Evolutionary conservation across 805 yeast species (phyloP).

Genomic region (Candida awuae): DNA sequence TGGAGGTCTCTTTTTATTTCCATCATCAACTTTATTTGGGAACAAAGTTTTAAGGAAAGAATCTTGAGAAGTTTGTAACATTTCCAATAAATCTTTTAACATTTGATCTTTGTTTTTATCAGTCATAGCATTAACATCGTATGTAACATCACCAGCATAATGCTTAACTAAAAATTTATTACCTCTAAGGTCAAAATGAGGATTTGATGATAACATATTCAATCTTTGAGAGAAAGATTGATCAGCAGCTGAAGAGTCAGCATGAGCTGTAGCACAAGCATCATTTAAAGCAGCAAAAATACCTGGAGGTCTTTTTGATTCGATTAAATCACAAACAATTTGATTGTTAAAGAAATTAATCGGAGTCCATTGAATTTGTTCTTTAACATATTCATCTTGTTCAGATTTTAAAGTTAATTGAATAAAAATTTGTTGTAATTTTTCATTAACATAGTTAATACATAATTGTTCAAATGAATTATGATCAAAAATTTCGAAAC

Average conservation of each 20-base stretch:
- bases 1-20: slow-evolving; percentile 76
- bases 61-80: slow-evolving; percentile 66
- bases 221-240: slow-evolving; percentile 91
- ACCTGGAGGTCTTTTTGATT: slow-evolving; percentile 91
- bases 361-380: slow-evolving; percentile 95
- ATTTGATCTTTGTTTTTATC: slow-evolving; percentile 95
- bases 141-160: slow-evolving; percentile 97
- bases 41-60: slow-evolving; percentile 50
- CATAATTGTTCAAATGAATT: slow-evolving; percentile 94
- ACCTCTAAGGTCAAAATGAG: slow-evolving; percentile 83
- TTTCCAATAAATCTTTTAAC: slow-evolving; percentile 77
- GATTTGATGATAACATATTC: slow-evolving; percentile 71
- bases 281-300: slow-evolving; percentile 93
- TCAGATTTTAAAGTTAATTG: slow-evolving; percentile 93
- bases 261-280: slow-evolving; percentile 97
- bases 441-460: slow-evolving; percentile 92
- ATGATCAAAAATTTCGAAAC: slow-evolving; percentile 91
- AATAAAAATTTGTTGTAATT: slow-evolving; percentile 92
- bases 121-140: slow-evolving; percentile 83
- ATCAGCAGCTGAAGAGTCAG: slow-evolving; percentile 94
- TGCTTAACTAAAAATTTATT: slow-evolving; percentile 86
- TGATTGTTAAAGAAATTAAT: slow-evolving; percentile 93
- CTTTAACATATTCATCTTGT: slow-evolving; percentile 94
- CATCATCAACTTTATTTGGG: slow-evolving; percentile 57
- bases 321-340: slow-evolving; percentile 94